Evolutionary conservation across 805 yeast species (phyloP).

Genomic region (Metschnikowia sp.): DNA sequence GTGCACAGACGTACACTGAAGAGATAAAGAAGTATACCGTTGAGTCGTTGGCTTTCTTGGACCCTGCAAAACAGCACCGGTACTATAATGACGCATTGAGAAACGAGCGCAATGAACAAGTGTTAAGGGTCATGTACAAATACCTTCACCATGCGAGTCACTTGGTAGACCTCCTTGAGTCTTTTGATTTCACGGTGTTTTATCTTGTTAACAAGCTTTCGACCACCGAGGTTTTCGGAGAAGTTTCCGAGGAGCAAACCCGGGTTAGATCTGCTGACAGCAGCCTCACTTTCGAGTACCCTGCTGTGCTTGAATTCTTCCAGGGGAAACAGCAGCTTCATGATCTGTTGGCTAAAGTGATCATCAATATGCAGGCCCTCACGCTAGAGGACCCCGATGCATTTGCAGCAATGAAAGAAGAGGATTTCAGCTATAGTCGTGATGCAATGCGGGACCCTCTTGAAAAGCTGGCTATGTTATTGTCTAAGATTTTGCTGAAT

Average conservation of each 20-base stretch:
- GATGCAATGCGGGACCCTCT: constrained; percentile 37
- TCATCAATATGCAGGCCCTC: constrained; percentile 66
- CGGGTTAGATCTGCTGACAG: constrained; percentile 8
- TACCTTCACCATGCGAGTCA: constrained; percentile 47
- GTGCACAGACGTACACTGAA: constrained; percentile 32
- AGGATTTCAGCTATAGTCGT: constrained; percentile 42
- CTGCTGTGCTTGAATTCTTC: constrained; percentile 64
- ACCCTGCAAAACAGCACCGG: constrained; percentile 32
- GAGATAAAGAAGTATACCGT: constrained; percentile 38
- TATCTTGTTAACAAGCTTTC: constrained; percentile 36
- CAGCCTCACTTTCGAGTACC: constrained; percentile 44
- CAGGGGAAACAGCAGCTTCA: constrained; percentile 72
- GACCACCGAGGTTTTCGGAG: constrained; percentile 5
- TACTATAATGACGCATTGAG: constrained; percentile 32
- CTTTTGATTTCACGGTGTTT: constrained; percentile 60
- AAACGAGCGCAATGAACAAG: constrained; percentile 48
- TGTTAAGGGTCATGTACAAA: constrained; percentile 52
- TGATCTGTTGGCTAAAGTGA: constrained; percentile 51
- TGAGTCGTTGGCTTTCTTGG: constrained; percentile 41
- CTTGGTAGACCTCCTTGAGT: constrained; percentile 52
- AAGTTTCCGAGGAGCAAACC: constrained; percentile 4
- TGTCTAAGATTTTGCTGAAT: constrained; percentile 45
- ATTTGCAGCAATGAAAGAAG: constrained; percentile 60
- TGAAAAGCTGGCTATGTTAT: constrained; percentile 47
- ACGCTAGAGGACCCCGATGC: constrained; percentile 75